Base-by-base conservation (phyloP, 2,329 filamentous ascomycete species). In the Beauveria varroae region DNA sequence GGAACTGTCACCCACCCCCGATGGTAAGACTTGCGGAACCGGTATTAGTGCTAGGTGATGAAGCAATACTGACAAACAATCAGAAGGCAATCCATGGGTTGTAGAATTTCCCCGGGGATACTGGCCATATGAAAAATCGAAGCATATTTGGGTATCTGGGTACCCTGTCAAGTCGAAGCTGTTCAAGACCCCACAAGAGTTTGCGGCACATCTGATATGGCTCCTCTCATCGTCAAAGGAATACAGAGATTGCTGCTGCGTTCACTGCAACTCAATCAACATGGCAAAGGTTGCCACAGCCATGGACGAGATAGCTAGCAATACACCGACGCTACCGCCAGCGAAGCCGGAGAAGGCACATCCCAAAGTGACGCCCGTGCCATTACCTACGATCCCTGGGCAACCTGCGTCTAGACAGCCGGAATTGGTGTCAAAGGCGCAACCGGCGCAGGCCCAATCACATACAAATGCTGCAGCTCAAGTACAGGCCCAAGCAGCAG, bases 171-270 rank as follows among this genome's bases (percentile, higher is more conserved):
- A 80, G 63, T 67, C 73, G 40, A 81, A 79, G 67, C 70, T 79
- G 5, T 83, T 78, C 67, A 81, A 79, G 67, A 80, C 77, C 49
- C 80, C 81, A 0, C 79, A 81, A 61, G 81, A 83, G 64, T 81
- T 83, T 62, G 78, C 76, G 5, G 71, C 80, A 9, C 81, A 83
- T 63, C 64, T 81, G 26, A 72, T 83, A 54, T 83, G 80, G 80
- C 75, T 83, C 2, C 70, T 79, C 8, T 80, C 79, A 34, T 67
- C 70, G 18, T 81, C 80, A 16, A 72, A 70, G 63, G 77, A 80
- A 65, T 78, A 79, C 52, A 73, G 67, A 50, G 78, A 82, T 63
- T 83, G 81, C 67, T 80, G 78, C 57, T 83, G 81, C 64, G 74
- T 78, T 14, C 76, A 80, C 53, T 83, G 80, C 68, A 79, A 78